Evolutionary conservation across 306 rosid species (phyloP).

Genomic region (Neltuma alba): DNA sequence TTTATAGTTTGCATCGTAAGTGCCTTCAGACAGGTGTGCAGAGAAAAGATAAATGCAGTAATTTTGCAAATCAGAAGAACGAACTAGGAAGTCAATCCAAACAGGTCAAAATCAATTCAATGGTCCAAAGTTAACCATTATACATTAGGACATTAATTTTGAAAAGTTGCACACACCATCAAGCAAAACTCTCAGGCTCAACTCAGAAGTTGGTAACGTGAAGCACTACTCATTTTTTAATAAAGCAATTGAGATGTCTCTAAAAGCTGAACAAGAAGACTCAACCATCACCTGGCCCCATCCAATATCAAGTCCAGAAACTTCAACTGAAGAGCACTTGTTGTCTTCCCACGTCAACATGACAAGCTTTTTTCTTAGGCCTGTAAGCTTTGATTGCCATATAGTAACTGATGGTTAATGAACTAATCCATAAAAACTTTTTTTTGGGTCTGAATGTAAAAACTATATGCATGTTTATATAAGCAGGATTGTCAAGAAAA

Average conservation of each 20-base stretch:
- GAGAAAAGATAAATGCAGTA: not conserved
- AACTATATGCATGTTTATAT: constrained; percentile 10
- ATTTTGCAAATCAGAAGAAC: constrained; percentile 1
- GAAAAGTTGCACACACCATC: not conserved
- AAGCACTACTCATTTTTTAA: constrained; percentile 10
- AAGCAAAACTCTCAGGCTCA: not conserved
- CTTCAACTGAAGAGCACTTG: constrained; percentile 75
- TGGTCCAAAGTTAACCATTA: not conserved
- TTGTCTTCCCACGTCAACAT: constrained; percentile 65
- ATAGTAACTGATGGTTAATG: constrained; percentile 39
- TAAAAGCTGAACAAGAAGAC: constrained; percentile 23
- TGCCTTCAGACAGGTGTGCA: not conserved
- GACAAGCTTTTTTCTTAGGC: constrained; percentile 61
- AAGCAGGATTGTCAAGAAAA: not conserved
- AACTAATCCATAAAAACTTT: not conserved
- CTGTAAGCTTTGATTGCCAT: constrained; percentile 70
- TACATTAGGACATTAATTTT: not conserved
- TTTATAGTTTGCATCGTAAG: not conserved
- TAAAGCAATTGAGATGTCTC: constrained; percentile 30
- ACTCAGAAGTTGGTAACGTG: too few relatives aligned
- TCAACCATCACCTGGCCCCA: constrained; percentile 88
- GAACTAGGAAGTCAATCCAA: constrained; percentile 1
- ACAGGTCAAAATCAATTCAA: not conserved
- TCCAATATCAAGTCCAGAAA: constrained; percentile 94
- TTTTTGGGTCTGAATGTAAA: too few relatives aligned